Conservation (phyloP, 2,329 filamentous ascomycete genomes). For the Epichloe brachyelytri region DNA sequence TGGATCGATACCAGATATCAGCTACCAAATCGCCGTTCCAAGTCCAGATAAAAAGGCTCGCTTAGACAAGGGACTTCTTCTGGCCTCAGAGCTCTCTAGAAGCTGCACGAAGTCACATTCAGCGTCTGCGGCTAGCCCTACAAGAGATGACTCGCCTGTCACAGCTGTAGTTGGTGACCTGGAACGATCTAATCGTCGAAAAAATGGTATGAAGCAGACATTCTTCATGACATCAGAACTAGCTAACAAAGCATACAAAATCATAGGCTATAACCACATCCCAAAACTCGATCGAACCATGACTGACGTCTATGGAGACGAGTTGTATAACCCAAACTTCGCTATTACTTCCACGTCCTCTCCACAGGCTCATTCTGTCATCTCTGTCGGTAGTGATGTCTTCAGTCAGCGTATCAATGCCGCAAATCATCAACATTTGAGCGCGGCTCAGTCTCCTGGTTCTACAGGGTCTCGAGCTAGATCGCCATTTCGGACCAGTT, state of each 20-base stretch:
- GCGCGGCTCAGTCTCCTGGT: conserved; percentile 39
- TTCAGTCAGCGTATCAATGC: conserved; percentile 68
- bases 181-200: conserved; percentile 34
- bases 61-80: conserved; percentile 29
- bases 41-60: conserved; percentile 23
- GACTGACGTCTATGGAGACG: conserved; percentile 74
- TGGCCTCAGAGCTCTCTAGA: conserved; percentile 31
- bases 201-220: conserved; percentile 35
- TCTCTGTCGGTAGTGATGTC: conserved; percentile 41
- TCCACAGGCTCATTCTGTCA: conserved; percentile 30
- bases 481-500: conserved; percentile 70
- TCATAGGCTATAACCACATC: conserved; percentile 33
- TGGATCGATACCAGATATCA: conserved; percentile 24
- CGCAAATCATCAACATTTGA: conserved; percentile 61
- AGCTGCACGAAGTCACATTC: conserved; percentile 33
- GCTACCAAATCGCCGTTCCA: conserved; percentile 28
- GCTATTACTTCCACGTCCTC: conserved; percentile 44
- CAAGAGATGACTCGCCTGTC: conserved; percentile 45
- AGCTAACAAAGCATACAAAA: conserved; percentile 29
- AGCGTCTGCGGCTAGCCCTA: conserved; percentile 44
- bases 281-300: conserved; percentile 78
- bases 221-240: not conserved
- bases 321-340: conserved; percentile 65
- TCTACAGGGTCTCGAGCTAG: conserved; percentile 45
- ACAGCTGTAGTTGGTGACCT: conserved; percentile 40